Evolutionary conservation across 2,329 filamentous ascomycete species (phyloP), one percentile per base, ranked within the genome.

Genomic region (Thelonectria discophora): DNA sequence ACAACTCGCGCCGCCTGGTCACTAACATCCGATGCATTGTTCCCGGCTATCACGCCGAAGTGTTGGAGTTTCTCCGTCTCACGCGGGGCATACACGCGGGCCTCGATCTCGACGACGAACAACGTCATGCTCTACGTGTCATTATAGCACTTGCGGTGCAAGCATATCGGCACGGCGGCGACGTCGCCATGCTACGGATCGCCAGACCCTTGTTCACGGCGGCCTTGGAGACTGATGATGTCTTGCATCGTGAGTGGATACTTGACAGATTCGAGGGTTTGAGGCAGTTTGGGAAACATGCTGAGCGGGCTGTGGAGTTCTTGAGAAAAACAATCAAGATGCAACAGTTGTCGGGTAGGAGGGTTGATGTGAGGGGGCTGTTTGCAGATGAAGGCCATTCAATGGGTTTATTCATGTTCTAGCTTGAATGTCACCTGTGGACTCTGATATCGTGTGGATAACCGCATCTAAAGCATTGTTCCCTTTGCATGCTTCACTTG

Each of bases 121-220:
- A 61, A 47, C 48, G 30, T 3, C 20, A 55, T 17, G 57, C 61
- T 2, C 24, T 64, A 3, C 53, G 61, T 5, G 46, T 53, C 34
- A 64, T 64, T 15, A 74, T 77, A 63, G 74, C 73, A 13, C 63
- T 78, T 5, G 72, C 73, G 2, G 72, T 73, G 32, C 75, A 77
- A 37, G 69, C 71, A 12, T 74, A 72, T 47, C 74, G 72, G 39
- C 71, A 77, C 49, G 68, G 69, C 3, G 75, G 76, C 5, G 67
- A 74, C 7, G 68, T 73, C n/a, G 68, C 72, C 7, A 70, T 77
- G 48, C 59, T 72, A 6, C 69, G 74, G 37, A 67, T 77, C 15
- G 73, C 75, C 0, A 77, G 75, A 72, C 73, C 75, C 5, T 63
- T 78, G 6, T 76, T 77, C 55, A 68, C 75, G n/a, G 76, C 71